Evolutionary conservation across 108 stramenopile species (phyloP).

Genomic region (Cyclotella cryptica): DNA sequence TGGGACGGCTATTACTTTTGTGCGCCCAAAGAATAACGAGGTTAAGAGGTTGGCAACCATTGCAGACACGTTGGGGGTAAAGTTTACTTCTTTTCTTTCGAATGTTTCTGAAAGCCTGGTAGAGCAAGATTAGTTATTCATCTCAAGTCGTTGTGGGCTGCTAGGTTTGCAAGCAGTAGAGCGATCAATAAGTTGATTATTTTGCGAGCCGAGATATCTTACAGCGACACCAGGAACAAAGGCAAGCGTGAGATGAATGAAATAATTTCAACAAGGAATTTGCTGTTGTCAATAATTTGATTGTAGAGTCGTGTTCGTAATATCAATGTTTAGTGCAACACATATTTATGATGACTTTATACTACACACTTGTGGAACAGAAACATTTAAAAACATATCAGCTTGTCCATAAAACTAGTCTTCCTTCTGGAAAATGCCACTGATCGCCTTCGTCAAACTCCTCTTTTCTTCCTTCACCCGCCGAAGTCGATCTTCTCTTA

Average conservation of each 20-base stretch:
- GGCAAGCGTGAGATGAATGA: no score
- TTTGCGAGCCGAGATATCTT: no score
- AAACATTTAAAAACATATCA: neutral
- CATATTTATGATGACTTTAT: no score
- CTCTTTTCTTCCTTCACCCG: slow-evolving; percentile 32
- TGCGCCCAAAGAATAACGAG: slow-evolving; percentile 50
- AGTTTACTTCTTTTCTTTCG: slow-evolving; percentile 29
- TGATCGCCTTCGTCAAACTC: slow-evolving; percentile 29
- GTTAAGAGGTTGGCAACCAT: slow-evolving; percentile 54
- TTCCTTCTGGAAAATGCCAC: slow-evolving; percentile 32
- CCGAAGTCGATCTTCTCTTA: slow-evolving; percentile 54
- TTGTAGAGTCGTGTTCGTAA: no score
- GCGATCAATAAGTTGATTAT: no score
- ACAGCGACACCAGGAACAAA: no score
- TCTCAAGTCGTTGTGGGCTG: no score
- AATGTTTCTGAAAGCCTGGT: slow-evolving; percentile 1
- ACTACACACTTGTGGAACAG: slow-evolving; percentile 2
- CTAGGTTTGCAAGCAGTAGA: no score
- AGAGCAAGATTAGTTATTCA: neutral
- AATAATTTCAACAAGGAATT: no score
- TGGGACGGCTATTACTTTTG: slow-evolving; percentile 64
- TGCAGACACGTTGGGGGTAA: slow-evolving; percentile 60
- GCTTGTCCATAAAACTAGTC: neutral
- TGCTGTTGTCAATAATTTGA: no score
- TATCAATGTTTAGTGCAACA: no score